Percentiles rank a stretch among this genome's conserved stretches.
Evolutionary conservation across 2,329 filamentous ascomycete genomes (phyloP).

Genomic region (Monilinia fructigena): DNA sequence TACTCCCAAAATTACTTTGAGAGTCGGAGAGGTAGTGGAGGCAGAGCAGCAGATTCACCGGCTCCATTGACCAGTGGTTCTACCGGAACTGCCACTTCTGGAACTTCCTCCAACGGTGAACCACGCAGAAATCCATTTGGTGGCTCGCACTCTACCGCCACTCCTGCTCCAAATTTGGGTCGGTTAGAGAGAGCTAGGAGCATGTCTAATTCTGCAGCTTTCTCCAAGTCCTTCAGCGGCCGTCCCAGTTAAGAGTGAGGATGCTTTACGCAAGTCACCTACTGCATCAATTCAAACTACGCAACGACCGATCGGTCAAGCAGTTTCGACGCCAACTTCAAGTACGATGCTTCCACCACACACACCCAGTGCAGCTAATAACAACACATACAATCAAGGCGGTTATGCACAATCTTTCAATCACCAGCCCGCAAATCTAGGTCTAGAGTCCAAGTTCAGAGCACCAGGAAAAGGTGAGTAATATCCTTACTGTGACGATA

Average conservation of each 20-base stretch:
- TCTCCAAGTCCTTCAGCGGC: conserved; percentile 39
- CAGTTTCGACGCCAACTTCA: conserved; percentile 34
- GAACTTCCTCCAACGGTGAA: conserved; percentile 29
- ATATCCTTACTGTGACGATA: conserved; percentile 12
- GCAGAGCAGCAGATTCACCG: conserved; percentile 52
- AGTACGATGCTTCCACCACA: conserved; percentile 38
- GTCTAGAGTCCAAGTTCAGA: conserved; percentile 46
- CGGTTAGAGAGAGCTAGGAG: conserved; percentile 39
- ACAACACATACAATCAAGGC: conserved; percentile 29
- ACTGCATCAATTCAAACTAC: conserved; percentile 23
- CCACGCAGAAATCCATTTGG: conserved; percentile 38
- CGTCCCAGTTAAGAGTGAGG: conserved; percentile 44
- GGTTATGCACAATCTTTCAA: conserved; percentile 39
- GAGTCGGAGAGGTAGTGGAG: conserved; percentile 52
- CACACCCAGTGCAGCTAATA: conserved; percentile 32
- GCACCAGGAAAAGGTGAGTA: conserved; percentile 49
- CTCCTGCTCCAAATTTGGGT: conserved; percentile 34
- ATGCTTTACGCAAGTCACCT: conserved; percentile 37
- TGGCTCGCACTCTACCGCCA: conserved; percentile 29
- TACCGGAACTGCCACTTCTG: conserved; percentile 22
- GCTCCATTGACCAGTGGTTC: conserved; percentile 49
- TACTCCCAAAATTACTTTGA: conserved; percentile 68
- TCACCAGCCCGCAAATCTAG: conserved; percentile 39
- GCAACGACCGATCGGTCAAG: conserved; percentile 45
- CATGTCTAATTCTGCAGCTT: conserved; percentile 36